These are phyloP conservation scores for Carex parvula DNA, from an alignment of 176 grass and related monocot species.

Conservation along the genomic window DNA sequence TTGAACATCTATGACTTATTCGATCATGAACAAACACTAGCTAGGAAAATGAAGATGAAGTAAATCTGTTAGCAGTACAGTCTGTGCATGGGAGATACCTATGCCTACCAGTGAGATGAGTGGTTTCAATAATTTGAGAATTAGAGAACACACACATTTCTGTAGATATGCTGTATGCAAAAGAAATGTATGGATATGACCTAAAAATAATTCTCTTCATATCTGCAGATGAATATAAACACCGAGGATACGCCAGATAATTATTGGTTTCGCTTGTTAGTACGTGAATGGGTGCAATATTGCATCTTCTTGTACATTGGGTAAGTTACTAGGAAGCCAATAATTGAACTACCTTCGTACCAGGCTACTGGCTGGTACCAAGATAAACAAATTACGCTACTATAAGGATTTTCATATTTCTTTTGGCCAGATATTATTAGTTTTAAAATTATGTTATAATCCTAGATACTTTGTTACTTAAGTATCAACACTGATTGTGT, in stretches of 20 bases:
- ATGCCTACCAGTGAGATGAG: neutral
- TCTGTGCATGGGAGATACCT: neutral
- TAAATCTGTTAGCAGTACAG: neutral
- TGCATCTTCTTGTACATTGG: slow-evolving; percentile 95
- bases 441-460: neutral
- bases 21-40: neutral
- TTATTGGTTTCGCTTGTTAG: slow-evolving; percentile 90
- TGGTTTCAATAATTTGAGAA: neutral
- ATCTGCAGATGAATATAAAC: slow-evolving; percentile 78
- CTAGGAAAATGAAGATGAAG: neutral
- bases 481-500: neutral
- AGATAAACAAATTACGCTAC: neutral
- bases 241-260: slow-evolving; percentile 77
- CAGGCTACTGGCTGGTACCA: neutral
- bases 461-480: neutral
- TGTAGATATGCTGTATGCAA: neutral
- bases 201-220: slow-evolving; percentile 13
- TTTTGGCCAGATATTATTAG: neutral
- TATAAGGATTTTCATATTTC: neutral
- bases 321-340: slow-evolving; percentile 34
- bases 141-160: neutral
- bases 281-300: slow-evolving; percentile 94
- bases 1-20: neutral
- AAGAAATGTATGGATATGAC: neutral
- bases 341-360: neutral